Evolutionary conservation across 176 grass and related monocot genomes (phyloP), one percentile per base, ranked within the genome.

Genomic region (Carex cristatella): DNA sequence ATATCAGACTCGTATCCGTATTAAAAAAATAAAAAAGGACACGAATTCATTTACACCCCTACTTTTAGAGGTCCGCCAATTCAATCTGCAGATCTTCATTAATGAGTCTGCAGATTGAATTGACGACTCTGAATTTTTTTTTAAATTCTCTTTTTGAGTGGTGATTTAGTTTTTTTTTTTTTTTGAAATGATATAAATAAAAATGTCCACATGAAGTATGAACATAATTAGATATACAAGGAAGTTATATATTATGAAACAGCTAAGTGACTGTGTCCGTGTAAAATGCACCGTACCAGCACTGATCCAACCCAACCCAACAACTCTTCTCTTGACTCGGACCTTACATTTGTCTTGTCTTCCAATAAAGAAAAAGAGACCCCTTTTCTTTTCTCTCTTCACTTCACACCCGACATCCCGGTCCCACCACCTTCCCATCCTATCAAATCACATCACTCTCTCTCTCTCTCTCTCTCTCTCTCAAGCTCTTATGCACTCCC

Each of bases 331-430:
- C 62, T 83, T 68, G 81, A 83, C 81, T 69, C 81, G 65, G 81
- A 83, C 81, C 63, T 56, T 37, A 49, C 81, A 83, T 83, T 83
- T 83, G 81, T 83, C 86, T 55, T 69, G 44, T 83, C 84, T 11
- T 83, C 79, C 18, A 57, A 63, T 46, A 51, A 79, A 58, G 19
- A 63, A 13, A 65, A 82, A 76, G 48, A 69, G 10, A 57, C 35
- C 63, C 49, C 35, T 18, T 62, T 69, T 32, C 49, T 27, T 18
- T 62, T 69, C 27, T 80, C 88, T 81, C 80, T 67, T 85, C 79
- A 58, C 90, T 86, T 85, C 69, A 80, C 83, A 81, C 49, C 54
- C 55, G 65, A 77, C 48, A 87, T 83, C 56, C 49, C 46, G 63
- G 35, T 40, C 84, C 85, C 84, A 82, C 88, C 79, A 82, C 46